Evolutionary conservation across 2,329 filamentous ascomycete species (phyloP).

Genomic region (Metarhizium humberi): DNA sequence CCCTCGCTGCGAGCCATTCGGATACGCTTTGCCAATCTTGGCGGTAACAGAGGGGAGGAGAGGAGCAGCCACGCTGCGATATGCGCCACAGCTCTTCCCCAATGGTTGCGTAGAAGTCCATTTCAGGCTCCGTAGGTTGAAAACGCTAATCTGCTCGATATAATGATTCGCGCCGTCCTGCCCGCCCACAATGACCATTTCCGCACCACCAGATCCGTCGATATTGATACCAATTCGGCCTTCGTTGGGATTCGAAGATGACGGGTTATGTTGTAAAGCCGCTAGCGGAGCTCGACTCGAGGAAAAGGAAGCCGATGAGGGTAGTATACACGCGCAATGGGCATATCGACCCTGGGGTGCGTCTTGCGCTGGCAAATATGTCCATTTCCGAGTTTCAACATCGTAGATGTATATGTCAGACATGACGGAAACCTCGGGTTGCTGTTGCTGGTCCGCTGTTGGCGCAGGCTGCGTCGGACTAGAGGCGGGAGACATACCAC

Average conservation of each 20-base stretch:
- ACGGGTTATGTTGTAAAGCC: constrained; percentile 81
- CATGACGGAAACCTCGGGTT: constrained; percentile 91
- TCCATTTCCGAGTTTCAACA: constrained; percentile 74
- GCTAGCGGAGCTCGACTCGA: constrained; percentile 77
- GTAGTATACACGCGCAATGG: constrained; percentile 87
- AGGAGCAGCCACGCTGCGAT: constrained; percentile 88
- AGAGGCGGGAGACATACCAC: constrained; percentile 81
- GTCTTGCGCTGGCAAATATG: constrained; percentile 69
- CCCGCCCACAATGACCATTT: constrained; percentile 95
- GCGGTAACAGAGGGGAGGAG: constrained; percentile 57
- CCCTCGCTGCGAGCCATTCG: constrained; percentile 27
- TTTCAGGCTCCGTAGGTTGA: constrained; percentile 88
- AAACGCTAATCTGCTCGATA: constrained; percentile 97
- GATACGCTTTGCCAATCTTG: constrained; percentile 54
- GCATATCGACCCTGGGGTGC: constrained; percentile 90
- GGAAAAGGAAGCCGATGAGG: constrained; percentile 78
- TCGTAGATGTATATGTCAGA: constrained; percentile 97
- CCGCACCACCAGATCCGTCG: constrained; percentile 83
- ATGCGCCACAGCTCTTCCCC: constrained; percentile 90
- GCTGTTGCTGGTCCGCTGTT: constrained; percentile 31
- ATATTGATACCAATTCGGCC: constrained; percentile 81
- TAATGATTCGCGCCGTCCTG: constrained; percentile 98
- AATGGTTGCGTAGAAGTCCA: constrained; percentile 87
- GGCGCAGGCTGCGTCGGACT: constrained; percentile 34
- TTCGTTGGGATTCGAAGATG: constrained; percentile 74